Percentiles rank a stretch among this genome's conserved stretches.
These are phyloP conservation scores for Echinochloa phyllopogon DNA, from an alignment of 176 grass and related monocot species.

Conservation along the genomic window DNA sequence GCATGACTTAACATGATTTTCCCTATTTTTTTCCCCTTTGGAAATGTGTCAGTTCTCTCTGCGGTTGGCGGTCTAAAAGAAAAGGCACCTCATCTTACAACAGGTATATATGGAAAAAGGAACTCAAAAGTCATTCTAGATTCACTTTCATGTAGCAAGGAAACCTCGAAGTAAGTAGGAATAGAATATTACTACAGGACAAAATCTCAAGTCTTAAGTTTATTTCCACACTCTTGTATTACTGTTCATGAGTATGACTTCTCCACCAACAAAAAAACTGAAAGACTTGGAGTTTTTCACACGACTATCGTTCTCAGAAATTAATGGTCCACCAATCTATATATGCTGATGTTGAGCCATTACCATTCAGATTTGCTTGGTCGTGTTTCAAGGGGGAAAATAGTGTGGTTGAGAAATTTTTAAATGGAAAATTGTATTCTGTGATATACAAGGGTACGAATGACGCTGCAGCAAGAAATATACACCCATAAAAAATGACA, in stretches of 20 bases:
- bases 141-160: not conserved
- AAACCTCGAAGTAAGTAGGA: not conserved
- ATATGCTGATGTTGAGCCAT: not conserved
- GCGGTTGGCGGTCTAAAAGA: constrained; percentile 38
- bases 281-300: not conserved
- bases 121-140: not conserved
- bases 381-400: not conserved
- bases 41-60: constrained; percentile 34
- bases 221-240: not conserved
- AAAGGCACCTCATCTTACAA: constrained; percentile 36
- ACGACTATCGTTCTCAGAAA: not conserved
- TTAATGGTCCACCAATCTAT: constrained; percentile 22
- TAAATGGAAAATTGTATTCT: not conserved
- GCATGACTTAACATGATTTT: not conserved
- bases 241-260: not conserved
- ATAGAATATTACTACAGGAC: not conserved
- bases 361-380: not conserved
- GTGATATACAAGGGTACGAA: not conserved
- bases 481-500: not conserved
- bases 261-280: not conserved
- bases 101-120: constrained; percentile 12
- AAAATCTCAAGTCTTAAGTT: not conserved
- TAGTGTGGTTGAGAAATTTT: not conserved
- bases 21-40: too few species aligned
- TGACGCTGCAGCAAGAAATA: not conserved